phyloP scores from a whole-genome alignment of 805 yeast genomes.

The Naumovozyma dairenensis region DNA sequence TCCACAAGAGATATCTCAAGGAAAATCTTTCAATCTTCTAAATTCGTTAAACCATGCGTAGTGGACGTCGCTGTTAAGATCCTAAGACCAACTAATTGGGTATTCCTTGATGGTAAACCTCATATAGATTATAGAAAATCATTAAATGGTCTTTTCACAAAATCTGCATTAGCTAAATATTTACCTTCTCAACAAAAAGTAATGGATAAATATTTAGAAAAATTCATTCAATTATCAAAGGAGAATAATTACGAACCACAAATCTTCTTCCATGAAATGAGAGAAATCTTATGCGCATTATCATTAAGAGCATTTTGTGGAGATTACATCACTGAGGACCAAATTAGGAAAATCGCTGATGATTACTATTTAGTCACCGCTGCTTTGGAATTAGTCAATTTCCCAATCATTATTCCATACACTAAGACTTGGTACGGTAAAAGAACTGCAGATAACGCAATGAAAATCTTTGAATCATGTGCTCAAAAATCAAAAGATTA shows the following conservation, averaged over 20 bases:
- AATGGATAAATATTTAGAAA: constrained; percentile 72
- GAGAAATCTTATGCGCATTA: constrained; percentile 93
- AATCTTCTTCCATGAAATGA: constrained; percentile 83
- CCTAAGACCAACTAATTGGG: constrained; percentile 95
- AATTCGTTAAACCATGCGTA: constrained; percentile 91
- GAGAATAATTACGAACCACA: constrained; percentile 45
- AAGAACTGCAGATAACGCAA: constrained; percentile 84
- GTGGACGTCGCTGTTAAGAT: constrained; percentile 95
- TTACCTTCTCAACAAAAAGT: constrained; percentile 76
- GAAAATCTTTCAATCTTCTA: constrained; percentile 75
- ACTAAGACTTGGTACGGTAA: constrained; percentile 98
- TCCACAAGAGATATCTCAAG: constrained; percentile 80
- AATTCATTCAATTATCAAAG: constrained; percentile 47
- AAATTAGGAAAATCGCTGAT: constrained; percentile 80
- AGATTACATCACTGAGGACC: constrained; percentile 84
- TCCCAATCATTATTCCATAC: constrained; percentile 92
- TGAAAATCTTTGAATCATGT: constrained; percentile 83
- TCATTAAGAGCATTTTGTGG: constrained; percentile 94
- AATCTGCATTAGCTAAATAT: constrained; percentile 71
- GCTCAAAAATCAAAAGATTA: constrained; percentile 80
- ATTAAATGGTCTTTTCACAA: constrained; percentile 81
- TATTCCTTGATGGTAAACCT: constrained; percentile 89
- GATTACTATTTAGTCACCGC: constrained; percentile 88
- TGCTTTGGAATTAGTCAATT: constrained; percentile 93
- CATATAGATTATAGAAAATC: constrained; percentile 90